These are phyloP conservation scores for Verbascum thapsus DNA, from an alignment of 257 asterid genomes.

Conservation along the genomic window DNA sequence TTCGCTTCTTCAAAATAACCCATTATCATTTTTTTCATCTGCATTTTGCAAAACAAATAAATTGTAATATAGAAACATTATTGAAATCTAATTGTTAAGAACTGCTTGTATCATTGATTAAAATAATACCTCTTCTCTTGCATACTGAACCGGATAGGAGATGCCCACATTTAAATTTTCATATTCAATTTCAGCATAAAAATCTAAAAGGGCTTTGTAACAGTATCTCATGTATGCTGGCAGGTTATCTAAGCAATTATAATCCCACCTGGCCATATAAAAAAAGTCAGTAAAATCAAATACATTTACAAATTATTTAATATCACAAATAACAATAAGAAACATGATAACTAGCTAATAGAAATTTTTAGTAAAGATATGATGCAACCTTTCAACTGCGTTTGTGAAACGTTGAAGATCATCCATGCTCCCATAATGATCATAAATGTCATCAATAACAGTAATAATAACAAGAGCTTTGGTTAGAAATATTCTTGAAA, in stretches of 20 bases:
- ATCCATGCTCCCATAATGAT: conserved; percentile 3
- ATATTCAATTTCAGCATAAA: too few species aligned
- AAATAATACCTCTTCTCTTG: conserved; percentile 37
- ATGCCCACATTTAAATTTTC: conserved; percentile 6
- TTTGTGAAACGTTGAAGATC: conserved; percentile 33
- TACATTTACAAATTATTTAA: too few species aligned
- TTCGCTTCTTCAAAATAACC: conserved; percentile 33
- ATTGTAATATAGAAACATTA: neutral
- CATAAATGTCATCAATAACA: conserved; percentile 27
- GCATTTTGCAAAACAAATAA: neutral
- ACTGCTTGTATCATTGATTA: neutral
- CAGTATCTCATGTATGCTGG: conserved; percentile 27
- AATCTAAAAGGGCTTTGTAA: too few species aligned
- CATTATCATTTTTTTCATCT: conserved; percentile 17
- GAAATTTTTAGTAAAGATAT: neutral
- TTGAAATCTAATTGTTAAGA: neutral
- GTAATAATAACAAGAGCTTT: conserved; percentile 21
- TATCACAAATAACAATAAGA: too few species aligned
- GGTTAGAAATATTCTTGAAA: conserved; percentile 22
- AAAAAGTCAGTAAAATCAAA: neutral
- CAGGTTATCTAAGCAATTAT: conserved; percentile 15
- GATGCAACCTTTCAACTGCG: conserved; percentile 24
- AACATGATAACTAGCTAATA: neutral
- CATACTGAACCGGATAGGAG: conserved; percentile 28
- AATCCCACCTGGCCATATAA: conserved; percentile 29